Percentiles rank a stretch among this genome's conserved stretches.
phyloP scores from a whole-genome alignment of 2,329 filamentous ascomycete species.

The Ampelomyces quisqualis region DNA sequence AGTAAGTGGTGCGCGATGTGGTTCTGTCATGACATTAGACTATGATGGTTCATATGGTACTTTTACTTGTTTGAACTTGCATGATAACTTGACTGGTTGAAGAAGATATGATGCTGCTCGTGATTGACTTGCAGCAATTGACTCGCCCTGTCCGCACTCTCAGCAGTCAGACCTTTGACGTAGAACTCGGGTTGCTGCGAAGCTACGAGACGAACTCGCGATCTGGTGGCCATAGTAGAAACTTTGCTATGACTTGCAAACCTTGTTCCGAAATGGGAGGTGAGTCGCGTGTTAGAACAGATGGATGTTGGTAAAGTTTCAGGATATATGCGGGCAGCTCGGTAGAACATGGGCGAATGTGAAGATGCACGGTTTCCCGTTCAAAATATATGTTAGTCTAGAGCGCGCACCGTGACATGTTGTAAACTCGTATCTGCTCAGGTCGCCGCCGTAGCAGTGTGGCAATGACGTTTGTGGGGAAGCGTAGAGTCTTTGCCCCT shows the following conservation, averaged over 20 bases:
- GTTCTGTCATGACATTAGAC: conserved; percentile 46
- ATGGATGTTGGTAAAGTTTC: not conserved
- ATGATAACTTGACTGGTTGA: conserved; percentile 73
- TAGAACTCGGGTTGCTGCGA: conserved; percentile 49
- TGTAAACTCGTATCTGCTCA: not conserved
- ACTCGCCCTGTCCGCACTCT: conserved; percentile 63
- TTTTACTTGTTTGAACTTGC: conserved; percentile 36
- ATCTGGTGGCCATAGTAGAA: conserved; percentile 36
- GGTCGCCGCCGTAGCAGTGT: not conserved
- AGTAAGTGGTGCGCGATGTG: conserved; percentile 80
- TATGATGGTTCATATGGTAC: not conserved
- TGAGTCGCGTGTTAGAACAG: not conserved
- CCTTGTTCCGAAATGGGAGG: not conserved
- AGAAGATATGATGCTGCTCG: conserved; percentile 74
- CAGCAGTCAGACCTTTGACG: conserved; percentile 51
- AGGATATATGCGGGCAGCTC: conserved; percentile 6
- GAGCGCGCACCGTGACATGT: not conserved
- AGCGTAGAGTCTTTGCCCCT: conserved; percentile 1
- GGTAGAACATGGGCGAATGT: conserved; percentile 11
- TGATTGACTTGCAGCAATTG: conserved; percentile 76
- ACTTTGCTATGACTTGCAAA: not conserved
- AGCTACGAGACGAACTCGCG: conserved; percentile 46
- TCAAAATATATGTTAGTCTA: too few species aligned
- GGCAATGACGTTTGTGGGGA: conserved; percentile 10
- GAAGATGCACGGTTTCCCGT: too few species aligned